Conservation (phyloP, 176 grass and related monocot species). For the Oryza australiensis region DNA sequence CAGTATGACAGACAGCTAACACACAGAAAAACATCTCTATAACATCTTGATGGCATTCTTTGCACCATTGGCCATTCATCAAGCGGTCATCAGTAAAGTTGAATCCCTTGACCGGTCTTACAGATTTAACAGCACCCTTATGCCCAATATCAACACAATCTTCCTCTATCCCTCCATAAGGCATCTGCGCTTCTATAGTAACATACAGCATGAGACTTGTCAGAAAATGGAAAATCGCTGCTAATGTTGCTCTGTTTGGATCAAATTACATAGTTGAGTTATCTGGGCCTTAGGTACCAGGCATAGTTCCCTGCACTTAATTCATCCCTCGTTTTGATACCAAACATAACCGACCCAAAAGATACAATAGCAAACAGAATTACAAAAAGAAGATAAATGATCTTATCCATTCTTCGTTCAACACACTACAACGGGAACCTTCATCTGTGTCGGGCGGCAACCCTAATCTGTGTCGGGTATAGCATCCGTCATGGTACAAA, state of each 20-base stretch:
- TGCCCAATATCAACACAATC: slow-evolving; percentile 41
- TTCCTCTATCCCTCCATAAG: slow-evolving; percentile 61
- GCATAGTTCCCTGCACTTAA: slow-evolving; percentile 59
- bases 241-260: slow-evolving; percentile 59
- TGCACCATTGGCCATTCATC: slow-evolving; percentile 80
- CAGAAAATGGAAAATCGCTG: slow-evolving; percentile 81
- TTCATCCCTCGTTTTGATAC: slow-evolving; percentile 64
- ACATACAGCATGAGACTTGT: slow-evolving; percentile 89
- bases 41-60: slow-evolving; percentile 52
- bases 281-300: slow-evolving; percentile 89
- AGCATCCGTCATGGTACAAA: too few relatives aligned
- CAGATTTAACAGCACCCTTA: slow-evolving; percentile 32
- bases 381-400: slow-evolving; percentile 80
- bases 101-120: slow-evolving; percentile 71
- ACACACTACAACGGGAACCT: too few relatives aligned
- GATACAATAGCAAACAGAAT: slow-evolving; percentile 60
- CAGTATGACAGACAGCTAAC: slow-evolving; percentile 87
- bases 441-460: too few relatives aligned
- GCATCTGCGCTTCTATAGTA: slow-evolving; percentile 63
- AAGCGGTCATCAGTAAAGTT: slow-evolving; percentile 74
- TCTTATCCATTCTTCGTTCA: slow-evolving; percentile 80
- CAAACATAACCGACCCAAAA: slow-evolving; percentile 75
- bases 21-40: slow-evolving; percentile 81
- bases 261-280: slow-evolving; percentile 66
- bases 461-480: too few relatives aligned